Conservation (phyloP, 768 basidiomycete genomes). For the Leccinum subgranulosum region DNA sequence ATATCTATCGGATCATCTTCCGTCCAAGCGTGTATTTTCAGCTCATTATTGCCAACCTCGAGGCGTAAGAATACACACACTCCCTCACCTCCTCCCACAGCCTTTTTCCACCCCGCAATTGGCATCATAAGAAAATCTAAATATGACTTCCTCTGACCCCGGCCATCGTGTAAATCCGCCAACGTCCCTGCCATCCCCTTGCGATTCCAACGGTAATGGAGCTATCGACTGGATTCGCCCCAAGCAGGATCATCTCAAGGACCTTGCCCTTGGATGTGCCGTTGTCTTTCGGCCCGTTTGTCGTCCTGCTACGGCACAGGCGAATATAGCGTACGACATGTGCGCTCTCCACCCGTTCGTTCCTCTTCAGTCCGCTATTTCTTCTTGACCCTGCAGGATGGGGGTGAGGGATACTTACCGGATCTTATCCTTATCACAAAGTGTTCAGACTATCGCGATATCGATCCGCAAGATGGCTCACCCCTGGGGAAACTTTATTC, state of each 20-base stretch:
- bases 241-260: constrained; percentile 67
- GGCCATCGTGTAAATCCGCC: constrained; percentile 57
- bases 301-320: constrained; percentile 47
- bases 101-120: constrained; percentile 1
- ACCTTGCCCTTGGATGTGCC: constrained; percentile 64
- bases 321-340: constrained; percentile 78
- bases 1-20: constrained; percentile 15
- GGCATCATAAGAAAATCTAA: not conserved
- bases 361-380: not conserved
- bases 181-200: constrained; percentile 65
- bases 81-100: constrained; percentile 14
- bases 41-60: constrained; percentile 15
- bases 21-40: constrained; percentile 5
- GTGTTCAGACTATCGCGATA: constrained; percentile 63
- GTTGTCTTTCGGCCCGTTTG: constrained; percentile 62
- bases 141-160: constrained; percentile 18
- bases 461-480: constrained; percentile 65
- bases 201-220: constrained; percentile 70
- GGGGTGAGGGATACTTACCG: not conserved
- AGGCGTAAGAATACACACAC: constrained; percentile 5
- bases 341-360: constrained; percentile 22
- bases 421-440: constrained; percentile 13
- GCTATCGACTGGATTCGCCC: constrained; percentile 60
- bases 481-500: constrained; percentile 48
- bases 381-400: not conserved